These are phyloP conservation scores for Closterium sp. DNA, from an alignment of 139 green algal species.

Conservation along the genomic window DNA sequence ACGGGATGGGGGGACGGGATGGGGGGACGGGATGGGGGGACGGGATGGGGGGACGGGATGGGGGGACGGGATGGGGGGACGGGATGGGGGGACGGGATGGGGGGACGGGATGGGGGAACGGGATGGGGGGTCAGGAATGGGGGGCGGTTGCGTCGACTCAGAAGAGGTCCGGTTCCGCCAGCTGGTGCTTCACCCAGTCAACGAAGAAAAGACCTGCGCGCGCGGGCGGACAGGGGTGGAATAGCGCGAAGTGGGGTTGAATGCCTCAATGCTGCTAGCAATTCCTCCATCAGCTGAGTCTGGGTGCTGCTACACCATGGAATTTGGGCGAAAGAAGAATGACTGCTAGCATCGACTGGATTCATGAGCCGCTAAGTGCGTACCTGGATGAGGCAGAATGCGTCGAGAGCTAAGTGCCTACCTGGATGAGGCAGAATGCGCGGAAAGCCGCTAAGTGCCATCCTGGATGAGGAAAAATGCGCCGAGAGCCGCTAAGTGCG, in stretches of 20 bases:
- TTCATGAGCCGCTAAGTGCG: not conserved
- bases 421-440: slow-evolving; percentile 61
- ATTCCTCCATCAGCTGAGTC: not conserved
- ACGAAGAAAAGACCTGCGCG: too few relatives aligned
- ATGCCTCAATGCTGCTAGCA: not conserved
- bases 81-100: too few relatives aligned
- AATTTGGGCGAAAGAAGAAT: not conserved
- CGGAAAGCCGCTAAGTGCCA: slow-evolving; percentile 47
- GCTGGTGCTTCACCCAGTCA: too few relatives aligned
- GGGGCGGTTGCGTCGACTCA: too few relatives aligned
- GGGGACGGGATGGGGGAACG: not conserved
- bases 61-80: too few relatives aligned
- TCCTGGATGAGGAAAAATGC: slow-evolving; percentile 21
- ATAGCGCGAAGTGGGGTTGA: not conserved
- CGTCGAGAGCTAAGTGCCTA: slow-evolving; percentile 15
- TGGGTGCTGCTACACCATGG: not conserved
- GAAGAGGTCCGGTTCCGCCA: too few relatives aligned
- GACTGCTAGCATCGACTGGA: not conserved
- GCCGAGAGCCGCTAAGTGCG: not conserved
- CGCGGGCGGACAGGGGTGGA: too few relatives aligned
- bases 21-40: not conserved
- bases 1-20: not conserved
- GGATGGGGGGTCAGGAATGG: not conserved
- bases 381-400: not conserved
- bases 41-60: not conserved